A percentile compares a stretch with the other conserved stretches of the same genome.
phyloP scores from a whole-genome alignment of 495 filamentous ascomycete species.

The Podospora pseudopauciseta region DNA sequence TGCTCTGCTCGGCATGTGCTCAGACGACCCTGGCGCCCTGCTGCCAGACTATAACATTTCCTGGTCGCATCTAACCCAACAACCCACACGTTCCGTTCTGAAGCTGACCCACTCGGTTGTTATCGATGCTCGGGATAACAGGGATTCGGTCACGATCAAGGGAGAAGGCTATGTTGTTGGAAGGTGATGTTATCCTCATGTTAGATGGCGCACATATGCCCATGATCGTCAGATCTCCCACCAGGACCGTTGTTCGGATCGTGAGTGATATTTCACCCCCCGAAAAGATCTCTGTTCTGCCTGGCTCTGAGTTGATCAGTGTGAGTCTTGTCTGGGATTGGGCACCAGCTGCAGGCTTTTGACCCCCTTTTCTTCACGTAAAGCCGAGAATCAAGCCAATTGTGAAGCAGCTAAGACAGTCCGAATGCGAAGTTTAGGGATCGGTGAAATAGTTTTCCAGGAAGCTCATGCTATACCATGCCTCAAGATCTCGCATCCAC shows the following conservation, averaged over 20 bases:
- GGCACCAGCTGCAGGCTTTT: background rate
- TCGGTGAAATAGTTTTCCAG: no score
- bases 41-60: background rate
- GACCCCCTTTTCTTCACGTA: background rate
- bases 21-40: background rate
- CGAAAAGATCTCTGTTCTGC: no score
- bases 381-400: background rate
- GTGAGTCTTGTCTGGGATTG: no score
- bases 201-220: no score
- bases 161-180: background rate
- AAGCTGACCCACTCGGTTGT: background rate
- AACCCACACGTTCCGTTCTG: background rate
- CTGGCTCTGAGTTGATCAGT: no score
- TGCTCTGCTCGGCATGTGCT: background rate
- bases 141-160: background rate
- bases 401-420: background rate
- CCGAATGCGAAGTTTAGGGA: background rate
- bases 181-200: background rate
- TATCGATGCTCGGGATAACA: background rate
- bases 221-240: no score
- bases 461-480: no score
- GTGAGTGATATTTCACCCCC: no score
- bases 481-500: background rate
- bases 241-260: no score
- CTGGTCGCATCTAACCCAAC: background rate